Percentiles rank a stretch among this genome's conserved stretches.
Evolutionary conservation across 805 yeast species (phyloP).

Genomic region (Huiozyma naganishii): DNA sequence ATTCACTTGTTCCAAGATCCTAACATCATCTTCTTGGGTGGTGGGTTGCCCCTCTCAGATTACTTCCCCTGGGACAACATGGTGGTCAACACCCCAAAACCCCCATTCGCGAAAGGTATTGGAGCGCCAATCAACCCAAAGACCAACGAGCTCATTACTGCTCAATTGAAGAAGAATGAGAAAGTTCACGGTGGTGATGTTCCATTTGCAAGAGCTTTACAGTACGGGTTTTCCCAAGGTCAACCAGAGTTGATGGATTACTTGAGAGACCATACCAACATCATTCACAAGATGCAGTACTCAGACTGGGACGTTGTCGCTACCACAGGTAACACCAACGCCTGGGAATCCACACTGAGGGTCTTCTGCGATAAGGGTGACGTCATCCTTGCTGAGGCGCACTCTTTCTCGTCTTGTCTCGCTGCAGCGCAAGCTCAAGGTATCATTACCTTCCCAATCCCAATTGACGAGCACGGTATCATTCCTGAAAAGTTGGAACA

Average conservation of each 20-base stretch:
- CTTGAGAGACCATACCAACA: slow-evolving; percentile 63
- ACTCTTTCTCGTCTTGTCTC: slow-evolving; percentile 72
- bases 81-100: slow-evolving; percentile 58
- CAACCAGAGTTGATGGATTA: slow-evolving; percentile 58
- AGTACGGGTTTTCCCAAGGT: slow-evolving; percentile 83
- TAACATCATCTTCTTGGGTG: slow-evolving; percentile 79
- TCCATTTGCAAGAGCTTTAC: slow-evolving; percentile 77
- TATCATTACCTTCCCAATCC: slow-evolving; percentile 55
- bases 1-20: slow-evolving; percentile 69
- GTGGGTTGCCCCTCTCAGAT: slow-evolving; percentile 86
- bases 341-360: slow-evolving; percentile 76
- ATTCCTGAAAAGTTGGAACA: slow-evolving; percentile 58
- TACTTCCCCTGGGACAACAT: slow-evolving; percentile 87
- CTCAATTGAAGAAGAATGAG: slow-evolving; percentile 27
- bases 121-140: slow-evolving; percentile 37
- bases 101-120: slow-evolving; percentile 73
- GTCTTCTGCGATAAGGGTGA: slow-evolving; percentile 73
- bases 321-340: slow-evolving; percentile 81
- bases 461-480: slow-evolving; percentile 71
- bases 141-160: slow-evolving; percentile 23
- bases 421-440: slow-evolving; percentile 74
- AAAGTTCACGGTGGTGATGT: slow-evolving; percentile 46
- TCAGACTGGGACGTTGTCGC: slow-evolving; percentile 63
- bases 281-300: slow-evolving; percentile 37
- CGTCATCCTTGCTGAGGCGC: slow-evolving; percentile 70